Evolutionary conservation across 768 basidiomycete genomes (phyloP).

Genomic region (Leccinum longicurvipes): DNA sequence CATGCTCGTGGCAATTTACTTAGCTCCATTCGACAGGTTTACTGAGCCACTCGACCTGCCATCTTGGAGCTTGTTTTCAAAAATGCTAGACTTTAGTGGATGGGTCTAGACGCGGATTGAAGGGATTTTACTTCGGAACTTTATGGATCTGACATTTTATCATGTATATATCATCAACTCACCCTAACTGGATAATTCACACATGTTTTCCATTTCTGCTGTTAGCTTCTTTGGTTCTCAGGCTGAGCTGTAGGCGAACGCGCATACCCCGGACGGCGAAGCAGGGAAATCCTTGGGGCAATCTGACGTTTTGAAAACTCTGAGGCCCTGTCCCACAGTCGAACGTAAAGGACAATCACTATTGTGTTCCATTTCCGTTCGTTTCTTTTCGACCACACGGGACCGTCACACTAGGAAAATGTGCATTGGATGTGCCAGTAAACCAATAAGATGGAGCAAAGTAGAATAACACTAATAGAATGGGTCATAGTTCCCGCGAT

Average conservation of each 20-base stretch:
- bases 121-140: neutral
- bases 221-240: too few species aligned
- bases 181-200: neutral
- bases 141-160: neutral
- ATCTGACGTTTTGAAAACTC: too few species aligned
- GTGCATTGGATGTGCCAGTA: neutral
- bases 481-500: slow-evolving; percentile 20
- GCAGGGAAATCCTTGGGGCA: too few species aligned
- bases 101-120: neutral
- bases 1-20: neutral
- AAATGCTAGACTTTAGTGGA: neutral
- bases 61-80: neutral
- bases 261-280: too few species aligned
- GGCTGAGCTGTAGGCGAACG: too few species aligned
- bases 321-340: too few species aligned
- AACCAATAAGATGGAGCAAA: neutral
- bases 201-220: too few species aligned
- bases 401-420: too few species aligned
- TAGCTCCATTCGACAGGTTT: slow-evolving; percentile 17
- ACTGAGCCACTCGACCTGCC: slow-evolving; percentile 7
- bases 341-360: too few species aligned
- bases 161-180: neutral
- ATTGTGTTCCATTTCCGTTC: too few species aligned
- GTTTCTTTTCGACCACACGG: too few species aligned
- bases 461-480: slow-evolving; percentile 16